Evolutionary conservation across 192 early-diverging fungal species (phyloP), one percentile per base, ranked within the genome.

Genomic region (Linnemannia elongata): DNA sequence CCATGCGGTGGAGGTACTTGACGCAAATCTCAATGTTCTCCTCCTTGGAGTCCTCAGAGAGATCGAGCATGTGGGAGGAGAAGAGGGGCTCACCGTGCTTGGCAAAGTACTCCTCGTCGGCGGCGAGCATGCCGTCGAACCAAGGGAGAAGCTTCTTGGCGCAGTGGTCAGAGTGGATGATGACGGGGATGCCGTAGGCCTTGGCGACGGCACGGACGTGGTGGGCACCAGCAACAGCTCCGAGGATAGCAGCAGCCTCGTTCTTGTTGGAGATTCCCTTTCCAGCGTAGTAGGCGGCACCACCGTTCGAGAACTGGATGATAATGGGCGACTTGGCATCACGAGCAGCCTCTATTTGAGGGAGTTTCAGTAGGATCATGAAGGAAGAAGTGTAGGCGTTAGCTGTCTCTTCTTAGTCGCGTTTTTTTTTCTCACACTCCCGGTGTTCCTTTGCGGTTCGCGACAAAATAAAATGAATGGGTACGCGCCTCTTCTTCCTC

Each of bases 1-100:
- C 94, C 95, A 98, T 97, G 82, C 97, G 96, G 91, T 96, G 90
- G 85, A 99, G 91, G 92, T 99, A 99, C 92, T 96, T 93, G 85
- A 94, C 90, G 89, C 96, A 97, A 76, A 90, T 97, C 73, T 92
- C 92, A 76, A 99, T 98, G 94, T 99, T 99, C 88, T 97, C 95
- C 80, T 96, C 95, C 93, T 97, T 97, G 88, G 94, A 90, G 73
- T 98, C 97, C 80, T 98, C 98, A 22, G 96, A 97, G 57, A 99
- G 94, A 93, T 99, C 98, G 72, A 99, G 93, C 98, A 99, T 99
- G 93, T 99, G 98, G 78, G 97, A 98, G 27, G 96, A 97, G 94
- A 97, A 99, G 81, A 99, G 95, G 72, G 97, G 97, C 92, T 97
- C 97, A 84, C 94, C 94, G 90, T 99, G 96, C 82, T 89, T 88